Evolutionary conservation across 2,329 filamentous ascomycete species (phyloP).

Genomic region (Monosporascus cannonballus): DNA sequence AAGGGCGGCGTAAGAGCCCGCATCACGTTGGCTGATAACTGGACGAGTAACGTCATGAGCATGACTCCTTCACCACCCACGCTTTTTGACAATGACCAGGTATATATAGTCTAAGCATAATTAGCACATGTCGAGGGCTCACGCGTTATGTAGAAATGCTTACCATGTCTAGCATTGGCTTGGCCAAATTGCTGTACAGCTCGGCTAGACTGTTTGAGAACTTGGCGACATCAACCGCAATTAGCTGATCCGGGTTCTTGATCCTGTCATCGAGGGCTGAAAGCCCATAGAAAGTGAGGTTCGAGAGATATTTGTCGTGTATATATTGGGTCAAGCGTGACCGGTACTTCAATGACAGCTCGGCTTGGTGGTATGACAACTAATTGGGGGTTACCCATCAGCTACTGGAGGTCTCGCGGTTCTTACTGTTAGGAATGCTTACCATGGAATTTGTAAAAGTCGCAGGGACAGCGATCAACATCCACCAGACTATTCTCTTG

Average conservation of each 20-base stretch:
- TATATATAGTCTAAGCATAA: conserved; percentile 67
- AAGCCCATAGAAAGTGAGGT: conserved; percentile 96
- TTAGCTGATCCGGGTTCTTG: conserved; percentile 96
- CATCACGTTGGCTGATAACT: conserved; percentile 90
- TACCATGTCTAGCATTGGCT: conserved; percentile 89
- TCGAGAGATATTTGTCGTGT: conserved; percentile 92
- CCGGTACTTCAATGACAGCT: conserved; percentile 86
- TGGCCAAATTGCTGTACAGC: conserved; percentile 92
- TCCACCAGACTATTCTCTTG: conserved; percentile 91
- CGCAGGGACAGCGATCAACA: conserved; percentile 90
- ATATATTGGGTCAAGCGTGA: conserved; percentile 91
- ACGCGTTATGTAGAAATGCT: conserved; percentile 6
- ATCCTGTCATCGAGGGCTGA: conserved; percentile 94
- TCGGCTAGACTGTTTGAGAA: conserved; percentile 95
- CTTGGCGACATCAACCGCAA: conserved; percentile 92
- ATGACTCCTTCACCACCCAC: conserved; percentile 96
- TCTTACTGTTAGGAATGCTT: conserved; percentile 23
- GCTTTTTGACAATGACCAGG: conserved; percentile 84
- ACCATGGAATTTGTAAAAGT: conserved; percentile 99
- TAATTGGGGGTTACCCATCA: conserved; percentile 30
- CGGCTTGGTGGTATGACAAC: conserved; percentile 95
- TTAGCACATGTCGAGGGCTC: conserved; percentile 14
- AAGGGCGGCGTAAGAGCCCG: conserved; percentile 91
- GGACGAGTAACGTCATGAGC: conserved; percentile 90
- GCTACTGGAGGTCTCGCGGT: accelerated